Evolutionary conservation across 306 rosid genomes (phyloP).

Genomic region (Citrullus amarus): DNA sequence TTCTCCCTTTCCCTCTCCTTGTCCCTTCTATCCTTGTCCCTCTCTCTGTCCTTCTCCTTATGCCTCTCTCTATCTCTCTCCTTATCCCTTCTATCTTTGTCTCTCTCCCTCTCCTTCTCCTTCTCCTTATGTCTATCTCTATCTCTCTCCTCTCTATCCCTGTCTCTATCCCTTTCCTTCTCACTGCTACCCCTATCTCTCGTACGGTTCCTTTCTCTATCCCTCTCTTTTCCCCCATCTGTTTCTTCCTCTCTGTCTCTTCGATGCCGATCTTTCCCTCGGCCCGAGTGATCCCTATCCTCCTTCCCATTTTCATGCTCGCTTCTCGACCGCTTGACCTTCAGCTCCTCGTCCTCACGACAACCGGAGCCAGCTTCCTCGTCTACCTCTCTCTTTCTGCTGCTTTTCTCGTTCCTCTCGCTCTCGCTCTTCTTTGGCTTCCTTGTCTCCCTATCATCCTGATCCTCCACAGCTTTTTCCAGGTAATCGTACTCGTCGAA

Average conservation of each 20-base stretch:
- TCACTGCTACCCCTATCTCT: conserved; percentile 23
- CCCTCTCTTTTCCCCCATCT: conserved; percentile 29
- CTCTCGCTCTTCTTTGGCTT: conserved; percentile 42
- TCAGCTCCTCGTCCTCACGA: conserved; percentile 31
- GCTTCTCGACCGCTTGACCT: conserved; percentile 42
- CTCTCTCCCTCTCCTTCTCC: conserved; percentile 28
- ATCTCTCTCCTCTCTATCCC: conserved; percentile 23
- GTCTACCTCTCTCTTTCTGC: conserved; percentile 62
- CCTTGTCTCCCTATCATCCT: conserved; percentile 41
- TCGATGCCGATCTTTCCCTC: conserved; percentile 34
- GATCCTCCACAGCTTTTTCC: conserved; percentile 90
- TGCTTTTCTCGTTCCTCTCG: conserved; percentile 47
- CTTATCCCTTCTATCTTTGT: conserved; percentile 19
- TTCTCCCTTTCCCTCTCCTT: conserved; percentile 21
- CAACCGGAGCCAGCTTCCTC: conserved; percentile 25
- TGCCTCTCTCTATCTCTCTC: conserved; percentile 20
- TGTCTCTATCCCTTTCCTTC: conserved; percentile 28
- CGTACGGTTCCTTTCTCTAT: conserved; percentile 18
- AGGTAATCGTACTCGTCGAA: conserved; percentile 96
- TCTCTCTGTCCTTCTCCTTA: conserved; percentile 16
- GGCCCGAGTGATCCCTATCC: conserved; percentile 37
- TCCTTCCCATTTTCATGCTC: conserved; percentile 67
- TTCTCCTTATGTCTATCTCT: not conserved
- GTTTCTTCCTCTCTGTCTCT: conserved; percentile 38
- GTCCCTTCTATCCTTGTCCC: conserved; percentile 13